Conservation (phyloP, 129 eudicot species). For the Escallonia herrerae region DNA sequence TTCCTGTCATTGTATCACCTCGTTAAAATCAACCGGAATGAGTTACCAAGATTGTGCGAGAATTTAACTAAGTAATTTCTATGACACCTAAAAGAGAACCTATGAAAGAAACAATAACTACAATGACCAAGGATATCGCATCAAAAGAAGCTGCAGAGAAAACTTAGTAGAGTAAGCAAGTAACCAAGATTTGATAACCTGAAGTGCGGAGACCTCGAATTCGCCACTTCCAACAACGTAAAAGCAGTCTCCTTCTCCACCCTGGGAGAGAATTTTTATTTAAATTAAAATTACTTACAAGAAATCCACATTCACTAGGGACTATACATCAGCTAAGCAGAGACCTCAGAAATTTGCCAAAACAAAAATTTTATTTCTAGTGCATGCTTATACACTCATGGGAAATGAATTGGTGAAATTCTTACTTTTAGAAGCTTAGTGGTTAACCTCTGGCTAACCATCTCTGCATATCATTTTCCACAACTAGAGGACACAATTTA, state of each 20-base stretch:
- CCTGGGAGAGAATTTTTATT: conserved; percentile 41
- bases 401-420: no score
- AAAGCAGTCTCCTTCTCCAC: conserved; percentile 98
- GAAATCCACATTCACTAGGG: neutral
- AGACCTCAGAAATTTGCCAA: neutral
- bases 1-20: conserved; percentile 40
- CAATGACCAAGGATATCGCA: neutral
- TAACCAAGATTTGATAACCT: conserved; percentile 35
- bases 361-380: neutral
- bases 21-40: neutral
- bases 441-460: no score
- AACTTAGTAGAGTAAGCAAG: neutral
- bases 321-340: neutral
- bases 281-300: neutral
- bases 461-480: no score
- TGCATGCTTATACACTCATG: neutral
- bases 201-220: conserved; percentile 96
- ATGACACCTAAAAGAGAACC: neutral
- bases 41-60: conserved; percentile 1
- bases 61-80: neutral
- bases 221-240: conserved; percentile 96
- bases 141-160: neutral
- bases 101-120: neutral
- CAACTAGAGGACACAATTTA: no score
- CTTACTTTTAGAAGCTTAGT: no score